Evolutionary conservation across 371 early-diverging fungal genomes (phyloP).

Genomic region (Amoeboaphelidium protococcarum): DNA sequence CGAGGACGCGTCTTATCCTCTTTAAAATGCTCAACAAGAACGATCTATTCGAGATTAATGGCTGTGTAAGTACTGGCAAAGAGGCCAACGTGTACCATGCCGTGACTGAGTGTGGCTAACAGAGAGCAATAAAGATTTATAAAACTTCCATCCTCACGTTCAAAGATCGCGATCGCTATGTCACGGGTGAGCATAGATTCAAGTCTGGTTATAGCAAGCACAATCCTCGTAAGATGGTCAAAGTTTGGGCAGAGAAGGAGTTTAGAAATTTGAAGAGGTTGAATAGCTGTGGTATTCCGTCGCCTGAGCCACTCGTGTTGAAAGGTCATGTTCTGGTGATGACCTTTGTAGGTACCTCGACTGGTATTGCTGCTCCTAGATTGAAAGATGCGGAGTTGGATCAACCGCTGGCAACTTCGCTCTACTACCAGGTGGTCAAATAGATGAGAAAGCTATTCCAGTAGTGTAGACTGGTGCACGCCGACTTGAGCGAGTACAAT

Average conservation of each 20-base stretch:
- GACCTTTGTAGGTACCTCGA: slow-evolving; percentile 71
- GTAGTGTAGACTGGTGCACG: slow-evolving; percentile 86
- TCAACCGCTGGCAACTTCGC: slow-evolving; percentile 25
- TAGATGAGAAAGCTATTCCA: slow-evolving; percentile 85
- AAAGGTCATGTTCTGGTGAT: slow-evolving; percentile 93
- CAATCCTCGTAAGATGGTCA: slow-evolving; percentile 98
- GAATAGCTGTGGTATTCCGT: slow-evolving; percentile 67
- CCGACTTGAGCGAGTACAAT: slow-evolving; percentile 98
- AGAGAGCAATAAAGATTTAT: slow-evolving; percentile 92
- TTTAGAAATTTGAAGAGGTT: slow-evolving; percentile 87
- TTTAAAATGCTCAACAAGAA: slow-evolving; percentile 79
- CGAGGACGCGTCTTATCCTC: slow-evolving; percentile 83
- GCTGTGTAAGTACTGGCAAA: slow-evolving; percentile 95
- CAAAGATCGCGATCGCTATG: slow-evolving; percentile 96
- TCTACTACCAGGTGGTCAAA: slow-evolving; percentile 67
- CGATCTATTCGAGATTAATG: slow-evolving; percentile 74
- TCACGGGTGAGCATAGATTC: slow-evolving; percentile 91
- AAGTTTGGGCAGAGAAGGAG: slow-evolving; percentile 99
- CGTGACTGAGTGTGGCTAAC: slow-evolving; percentile 46
- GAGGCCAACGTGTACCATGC: slow-evolving; percentile 98
- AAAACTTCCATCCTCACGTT: slow-evolving; percentile 96
- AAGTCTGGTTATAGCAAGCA: slow-evolving; percentile 76
- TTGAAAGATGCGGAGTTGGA: slow-evolving; percentile 65
- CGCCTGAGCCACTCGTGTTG: slow-evolving; percentile 77
- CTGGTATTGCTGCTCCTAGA: slow-evolving; percentile 58